Conservation (phyloP, 2,329 filamentous ascomycete genomes). For the Fusarium globosum region DNA sequence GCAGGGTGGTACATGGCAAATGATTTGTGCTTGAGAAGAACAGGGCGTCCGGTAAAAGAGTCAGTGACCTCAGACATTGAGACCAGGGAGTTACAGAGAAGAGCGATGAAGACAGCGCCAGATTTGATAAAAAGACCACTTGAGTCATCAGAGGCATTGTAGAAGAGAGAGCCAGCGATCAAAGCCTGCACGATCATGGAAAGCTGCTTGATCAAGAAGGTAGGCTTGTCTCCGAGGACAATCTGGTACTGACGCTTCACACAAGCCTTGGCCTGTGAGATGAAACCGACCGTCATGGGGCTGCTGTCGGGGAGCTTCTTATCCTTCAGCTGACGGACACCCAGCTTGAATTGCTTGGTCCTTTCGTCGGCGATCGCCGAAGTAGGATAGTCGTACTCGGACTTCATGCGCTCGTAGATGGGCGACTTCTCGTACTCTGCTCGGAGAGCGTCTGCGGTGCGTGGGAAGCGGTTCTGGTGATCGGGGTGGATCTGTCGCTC, state of each 20-base stretch:
- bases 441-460: constrained; percentile 58
- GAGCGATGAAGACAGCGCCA: constrained; percentile 72
- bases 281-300: constrained; percentile 66
- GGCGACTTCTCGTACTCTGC: constrained; percentile 63
- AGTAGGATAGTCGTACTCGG: constrained; percentile 68
- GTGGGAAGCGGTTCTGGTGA: constrained; percentile 56
- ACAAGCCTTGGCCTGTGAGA: constrained; percentile 66
- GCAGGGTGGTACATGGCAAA: constrained; percentile 70
- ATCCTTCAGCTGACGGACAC: constrained; percentile 65
- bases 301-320: constrained; percentile 64
- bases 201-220: constrained; percentile 71
- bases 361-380: constrained; percentile 59
- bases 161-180: constrained; percentile 75
- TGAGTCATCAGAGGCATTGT: constrained; percentile 67
- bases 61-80: constrained; percentile 75
- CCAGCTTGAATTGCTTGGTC: constrained; percentile 65
- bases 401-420: constrained; percentile 61
- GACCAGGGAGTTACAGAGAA: constrained; percentile 71
- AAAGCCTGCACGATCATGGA: constrained; percentile 69
- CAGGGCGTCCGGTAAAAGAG: constrained; percentile 69
- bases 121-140: constrained; percentile 72
- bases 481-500: constrained; percentile 70
- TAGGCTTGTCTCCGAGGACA: constrained; percentile 71
- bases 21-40: constrained; percentile 67
- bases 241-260: constrained; percentile 73